Conservation (phyloP, 257 asterid genomes). For the Nicotiana tomentosiformis region DNA sequence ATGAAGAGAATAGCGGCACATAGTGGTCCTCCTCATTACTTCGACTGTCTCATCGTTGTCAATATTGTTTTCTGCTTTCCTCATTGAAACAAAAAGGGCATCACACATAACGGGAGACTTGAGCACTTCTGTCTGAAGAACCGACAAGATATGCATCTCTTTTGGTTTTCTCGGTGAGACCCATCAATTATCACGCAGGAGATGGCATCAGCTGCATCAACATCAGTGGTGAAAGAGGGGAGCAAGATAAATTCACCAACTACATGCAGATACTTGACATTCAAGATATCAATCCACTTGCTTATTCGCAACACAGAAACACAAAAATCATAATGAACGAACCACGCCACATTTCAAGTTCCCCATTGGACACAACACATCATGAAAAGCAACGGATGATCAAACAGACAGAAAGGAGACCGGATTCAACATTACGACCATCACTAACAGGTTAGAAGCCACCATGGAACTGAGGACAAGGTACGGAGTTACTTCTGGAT, state of each 20-base stretch:
- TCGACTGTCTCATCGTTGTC: background rate
- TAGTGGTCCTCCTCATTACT: background rate
- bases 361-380: background rate
- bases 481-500: slow-evolving; percentile 43
- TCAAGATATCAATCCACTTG: background rate
- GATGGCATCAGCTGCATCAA: too few species aligned
- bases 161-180: too few species aligned
- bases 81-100: background rate
- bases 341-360: too few species aligned
- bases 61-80: background rate
- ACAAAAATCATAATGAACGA: background rate
- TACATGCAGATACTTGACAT: background rate
- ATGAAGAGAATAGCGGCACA: background rate
- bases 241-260: too few species aligned
- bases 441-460: slow-evolving; percentile 25
- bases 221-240: too few species aligned
- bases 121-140: too few species aligned
- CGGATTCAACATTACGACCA: too few species aligned
- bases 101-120: too few species aligned
- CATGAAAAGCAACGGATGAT: background rate
- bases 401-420: background rate
- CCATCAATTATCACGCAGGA: too few species aligned
- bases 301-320: background rate
- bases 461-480: slow-evolving; percentile 81
- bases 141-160: too few species aligned